Conservation (phyloP, 345 rosid species). For the Eucalyptus curtisii region DNA sequence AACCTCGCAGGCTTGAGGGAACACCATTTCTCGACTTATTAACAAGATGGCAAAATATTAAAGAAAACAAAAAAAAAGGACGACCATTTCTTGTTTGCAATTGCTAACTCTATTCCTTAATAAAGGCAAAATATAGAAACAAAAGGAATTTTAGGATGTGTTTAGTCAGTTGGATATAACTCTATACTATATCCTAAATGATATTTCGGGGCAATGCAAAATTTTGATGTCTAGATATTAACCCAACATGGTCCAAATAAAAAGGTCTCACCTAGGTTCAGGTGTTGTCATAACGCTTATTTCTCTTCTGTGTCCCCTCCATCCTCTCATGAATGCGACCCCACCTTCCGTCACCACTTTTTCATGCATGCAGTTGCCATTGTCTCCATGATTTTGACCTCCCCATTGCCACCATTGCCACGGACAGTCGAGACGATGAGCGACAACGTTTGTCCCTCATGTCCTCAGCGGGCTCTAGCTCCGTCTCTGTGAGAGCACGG, state of each 20-base stretch:
- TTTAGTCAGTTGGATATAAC: not conserved
- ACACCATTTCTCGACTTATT: not conserved
- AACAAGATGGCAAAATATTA: too few species aligned
- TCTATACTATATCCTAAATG: not conserved
- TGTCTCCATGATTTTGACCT: not conserved
- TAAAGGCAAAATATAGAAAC: not conserved
- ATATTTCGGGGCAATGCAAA: not conserved
- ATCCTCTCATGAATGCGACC: not conserved
- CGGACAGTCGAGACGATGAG: accelerated
- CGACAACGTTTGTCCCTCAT: not conserved
- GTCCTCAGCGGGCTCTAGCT: not conserved
- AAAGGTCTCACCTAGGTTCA: not conserved
- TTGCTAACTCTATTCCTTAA: not conserved
- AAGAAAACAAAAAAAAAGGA: not conserved
- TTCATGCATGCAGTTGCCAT: not conserved
- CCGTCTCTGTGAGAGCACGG: not conserved
- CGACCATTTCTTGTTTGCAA: not conserved
- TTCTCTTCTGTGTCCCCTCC: accelerated
- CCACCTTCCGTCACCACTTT: not conserved
- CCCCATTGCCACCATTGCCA: accelerated
- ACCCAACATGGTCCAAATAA: not conserved
- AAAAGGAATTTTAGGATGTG: not conserved
- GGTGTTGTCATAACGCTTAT: not conserved
- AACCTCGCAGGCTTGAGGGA: not conserved
- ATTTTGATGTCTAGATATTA: not conserved